phyloP scores from a whole-genome alignment of 2,329 filamentous ascomycete species.

The Ophiostoma novo-ulmi region DNA sequence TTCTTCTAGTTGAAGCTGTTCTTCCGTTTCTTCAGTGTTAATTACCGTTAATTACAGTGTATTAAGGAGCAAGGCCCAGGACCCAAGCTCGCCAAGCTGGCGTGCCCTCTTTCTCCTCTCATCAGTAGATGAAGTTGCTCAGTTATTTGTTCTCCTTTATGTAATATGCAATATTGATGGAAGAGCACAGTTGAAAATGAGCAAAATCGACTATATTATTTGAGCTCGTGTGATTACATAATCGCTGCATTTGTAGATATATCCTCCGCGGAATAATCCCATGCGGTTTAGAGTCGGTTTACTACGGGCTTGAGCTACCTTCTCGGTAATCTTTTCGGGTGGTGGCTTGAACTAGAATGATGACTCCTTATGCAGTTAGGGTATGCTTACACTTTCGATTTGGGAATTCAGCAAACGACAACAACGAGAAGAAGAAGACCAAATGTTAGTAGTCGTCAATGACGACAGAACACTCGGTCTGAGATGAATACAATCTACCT shows the following conservation, averaged over 20 bases:
- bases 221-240: not conserved
- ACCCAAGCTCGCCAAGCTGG: not conserved
- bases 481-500: not conserved
- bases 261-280: not conserved
- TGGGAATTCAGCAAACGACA: not conserved
- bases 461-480: not conserved
- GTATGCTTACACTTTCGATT: too few species aligned
- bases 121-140: not conserved
- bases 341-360: not conserved
- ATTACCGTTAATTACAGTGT: not conserved
- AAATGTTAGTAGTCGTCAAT: not conserved
- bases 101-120: not conserved
- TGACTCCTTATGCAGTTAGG: not conserved
- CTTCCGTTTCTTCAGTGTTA: not conserved
- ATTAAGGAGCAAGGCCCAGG: not conserved
- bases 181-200: not conserved
- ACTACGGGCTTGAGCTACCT: slow-evolving; percentile 3
- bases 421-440: not conserved
- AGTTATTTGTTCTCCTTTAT: not conserved
- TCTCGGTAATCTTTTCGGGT: slow-evolving; percentile 5
- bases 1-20: not conserved
- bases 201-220: not conserved
- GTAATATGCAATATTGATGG: not conserved
- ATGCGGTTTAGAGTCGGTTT: not conserved
- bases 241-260: not conserved